phyloP scores from a whole-genome alignment of 2,329 filamentous ascomycete species.

The Trichoderma breve region DNA sequence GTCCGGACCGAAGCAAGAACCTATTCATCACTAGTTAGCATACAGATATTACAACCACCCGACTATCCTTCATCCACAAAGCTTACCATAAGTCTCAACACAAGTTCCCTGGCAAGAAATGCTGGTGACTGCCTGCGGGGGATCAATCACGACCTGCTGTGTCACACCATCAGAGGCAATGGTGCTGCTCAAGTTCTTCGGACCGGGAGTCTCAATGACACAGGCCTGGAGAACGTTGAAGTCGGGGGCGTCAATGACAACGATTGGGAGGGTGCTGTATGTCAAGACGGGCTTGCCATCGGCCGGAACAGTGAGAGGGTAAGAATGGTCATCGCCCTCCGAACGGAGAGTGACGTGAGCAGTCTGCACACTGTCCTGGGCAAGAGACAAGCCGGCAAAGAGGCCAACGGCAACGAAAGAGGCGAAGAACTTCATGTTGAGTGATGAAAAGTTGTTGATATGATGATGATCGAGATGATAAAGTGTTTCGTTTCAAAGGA shows the following conservation, averaged over 20 bases:
- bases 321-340: slow-evolving; percentile 31
- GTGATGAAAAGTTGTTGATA: background rate
- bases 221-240: slow-evolving; percentile 44
- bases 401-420: slow-evolving; percentile 20
- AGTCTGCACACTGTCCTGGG: slow-evolving; percentile 28
- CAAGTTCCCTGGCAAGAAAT: slow-evolving; percentile 45
- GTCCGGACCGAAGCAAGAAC: slow-evolving; percentile 36
- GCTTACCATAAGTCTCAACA: slow-evolving; percentile 39
- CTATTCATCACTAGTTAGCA: slow-evolving; percentile 10
- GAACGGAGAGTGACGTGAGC: slow-evolving; percentile 44
- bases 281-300: slow-evolving; percentile 41
- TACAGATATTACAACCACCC: background rate
- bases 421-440: slow-evolving; percentile 26
- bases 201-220: slow-evolving; percentile 39
- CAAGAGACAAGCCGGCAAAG: slow-evolving; percentile 9
- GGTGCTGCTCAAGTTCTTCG: slow-evolving; percentile 31
- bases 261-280: slow-evolving; percentile 38
- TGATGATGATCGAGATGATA: background rate
- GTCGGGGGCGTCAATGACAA: slow-evolving; percentile 40
- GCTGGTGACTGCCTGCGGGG: slow-evolving; percentile 42
- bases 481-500: background rate
- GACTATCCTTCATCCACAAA: background rate
- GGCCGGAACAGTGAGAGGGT: slow-evolving; percentile 42
- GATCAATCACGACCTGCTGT: slow-evolving; percentile 44
- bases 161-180: slow-evolving; percentile 31